Percentiles rank a stretch among this genome's conserved stretches.
These are phyloP conservation scores for Rhizophagus sp. DNA, from an alignment of 192 early-diverging fungal species.

Conservation along the genomic window DNA sequence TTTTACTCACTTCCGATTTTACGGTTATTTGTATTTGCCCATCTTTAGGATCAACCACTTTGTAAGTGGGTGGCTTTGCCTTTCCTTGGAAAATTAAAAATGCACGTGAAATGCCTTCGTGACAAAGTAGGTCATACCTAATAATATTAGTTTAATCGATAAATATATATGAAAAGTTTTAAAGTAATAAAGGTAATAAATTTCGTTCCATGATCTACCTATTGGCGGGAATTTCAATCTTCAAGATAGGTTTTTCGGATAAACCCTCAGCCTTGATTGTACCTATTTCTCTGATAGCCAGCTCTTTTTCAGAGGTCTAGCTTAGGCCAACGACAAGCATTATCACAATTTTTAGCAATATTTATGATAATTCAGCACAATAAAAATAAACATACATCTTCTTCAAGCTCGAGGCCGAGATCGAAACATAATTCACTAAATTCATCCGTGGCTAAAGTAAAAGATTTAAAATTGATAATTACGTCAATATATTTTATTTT, in stretches of 20 bases:
- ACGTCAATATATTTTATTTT: too few relatives aligned
- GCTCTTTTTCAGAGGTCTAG: slow-evolving; percentile 80
- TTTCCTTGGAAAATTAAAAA: slow-evolving; percentile 82
- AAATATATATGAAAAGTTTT: too few relatives aligned
- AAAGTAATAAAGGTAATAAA: not conserved
- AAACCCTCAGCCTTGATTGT: slow-evolving; percentile 55
- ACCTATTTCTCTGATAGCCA: slow-evolving; percentile 65
- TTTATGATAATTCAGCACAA: not conserved
- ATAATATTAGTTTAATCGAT: too few relatives aligned
- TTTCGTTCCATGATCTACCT: slow-evolving; percentile 38
- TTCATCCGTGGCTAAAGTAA: slow-evolving; percentile 66
- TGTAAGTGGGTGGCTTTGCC: slow-evolving; percentile 68
- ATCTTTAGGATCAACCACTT: slow-evolving; percentile 54
- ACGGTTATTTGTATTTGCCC: slow-evolving; percentile 61
- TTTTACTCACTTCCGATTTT: slow-evolving; percentile 63
- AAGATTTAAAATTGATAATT: not conserved
- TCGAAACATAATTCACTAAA: slow-evolving; percentile 99
- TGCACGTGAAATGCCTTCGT: slow-evolving; percentile 92
- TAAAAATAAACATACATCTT: slow-evolving; percentile 70
- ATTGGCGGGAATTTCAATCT: slow-evolving; percentile 99
- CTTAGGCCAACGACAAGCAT: not conserved
- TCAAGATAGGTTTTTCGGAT: slow-evolving; percentile 80
- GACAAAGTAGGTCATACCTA: slow-evolving; percentile 96
- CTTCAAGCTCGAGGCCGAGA: slow-evolving; percentile 98
- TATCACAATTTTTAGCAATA: not conserved